phyloP scores from a whole-genome alignment of 2,329 filamentous ascomycete genomes.

The Pseudocercospora fuligena region DNA sequence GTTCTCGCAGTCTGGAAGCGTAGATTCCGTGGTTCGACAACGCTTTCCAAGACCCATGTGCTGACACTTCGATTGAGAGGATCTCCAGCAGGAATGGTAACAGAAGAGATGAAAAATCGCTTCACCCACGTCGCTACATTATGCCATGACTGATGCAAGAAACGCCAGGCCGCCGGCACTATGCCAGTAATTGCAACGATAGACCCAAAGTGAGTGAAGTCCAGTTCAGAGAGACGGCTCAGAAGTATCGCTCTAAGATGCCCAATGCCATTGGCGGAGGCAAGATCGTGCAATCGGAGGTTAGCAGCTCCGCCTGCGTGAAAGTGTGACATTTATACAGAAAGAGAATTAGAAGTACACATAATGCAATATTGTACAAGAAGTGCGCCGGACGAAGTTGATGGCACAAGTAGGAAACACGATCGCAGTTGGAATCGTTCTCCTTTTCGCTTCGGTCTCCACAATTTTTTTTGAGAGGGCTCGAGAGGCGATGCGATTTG shows the following conservation, averaged over 20 bases:
- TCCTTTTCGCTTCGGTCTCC: not conserved
- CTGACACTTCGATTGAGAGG: conserved; percentile 33
- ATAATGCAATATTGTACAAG: conserved; percentile 4
- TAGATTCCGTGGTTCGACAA: conserved; percentile 28
- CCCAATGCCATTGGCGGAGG: conserved; percentile 20
- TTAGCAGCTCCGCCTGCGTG: conserved; percentile 29
- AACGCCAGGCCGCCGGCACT: conserved; percentile 29
- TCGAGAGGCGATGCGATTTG: not conserved
- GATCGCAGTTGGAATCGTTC: not conserved
- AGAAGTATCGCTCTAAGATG: conserved; percentile 25
- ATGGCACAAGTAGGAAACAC: not conserved
- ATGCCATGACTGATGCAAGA: conserved; percentile 26
- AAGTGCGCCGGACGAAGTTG: not conserved
- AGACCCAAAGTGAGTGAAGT: conserved; percentile 34
- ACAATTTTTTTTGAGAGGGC: not conserved
- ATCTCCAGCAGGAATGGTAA: conserved; percentile 32
- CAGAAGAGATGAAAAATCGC: conserved; percentile 33
- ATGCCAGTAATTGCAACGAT: conserved; percentile 31
- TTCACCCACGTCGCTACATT: conserved; percentile 29
- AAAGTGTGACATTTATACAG: conserved; percentile 13
- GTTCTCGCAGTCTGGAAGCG: conserved; percentile 34
- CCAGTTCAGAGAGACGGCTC: conserved; percentile 25
- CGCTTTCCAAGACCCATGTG: conserved; percentile 32
- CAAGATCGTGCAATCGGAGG: conserved; percentile 17
- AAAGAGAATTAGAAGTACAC: conserved; percentile 2